A percentile compares a stretch with the other conserved stretches of the same genome.
phyloP scores from a whole-genome alignment of 495 filamentous ascomycete species.

The Neurospora intermedia region DNA sequence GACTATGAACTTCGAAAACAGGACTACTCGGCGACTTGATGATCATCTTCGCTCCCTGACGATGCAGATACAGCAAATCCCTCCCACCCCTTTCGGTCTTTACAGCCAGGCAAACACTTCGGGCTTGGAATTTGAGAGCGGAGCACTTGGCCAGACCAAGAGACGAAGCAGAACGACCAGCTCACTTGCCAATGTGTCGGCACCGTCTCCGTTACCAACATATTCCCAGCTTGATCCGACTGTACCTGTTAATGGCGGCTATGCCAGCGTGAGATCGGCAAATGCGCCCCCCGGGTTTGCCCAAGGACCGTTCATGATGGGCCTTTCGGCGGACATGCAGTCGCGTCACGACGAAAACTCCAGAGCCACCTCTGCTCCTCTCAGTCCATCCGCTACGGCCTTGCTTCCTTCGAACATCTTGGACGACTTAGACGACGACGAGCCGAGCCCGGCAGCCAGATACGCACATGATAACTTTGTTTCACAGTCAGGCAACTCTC shows the following conservation, averaged over 20 bases:
- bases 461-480: conserved; percentile 22
- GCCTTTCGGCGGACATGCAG: conserved; percentile 28
- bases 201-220: conserved; percentile 28
- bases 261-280: conserved; percentile 27
- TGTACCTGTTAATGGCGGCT: conserved; percentile 17
- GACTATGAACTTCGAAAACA: conserved; percentile 23
- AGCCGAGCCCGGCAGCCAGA: conserved; percentile 39
- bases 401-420: conserved; percentile 74
- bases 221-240: conserved; percentile 30
- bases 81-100: conserved; percentile 22
- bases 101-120: conserved; percentile 36
- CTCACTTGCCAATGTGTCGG: conserved; percentile 37
- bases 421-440: conserved; percentile 57
- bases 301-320: conserved; percentile 39
- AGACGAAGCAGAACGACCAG: conserved; percentile 47
- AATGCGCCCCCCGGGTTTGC: conserved; percentile 39
- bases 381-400: conserved; percentile 71
- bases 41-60: conserved; percentile 26
- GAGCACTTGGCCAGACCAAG: conserved; percentile 35
- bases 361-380: conserved; percentile 47
- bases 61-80: conserved; percentile 26
- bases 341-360: conserved; percentile 31
- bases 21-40: conserved; percentile 25
- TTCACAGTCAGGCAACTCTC: conserved; percentile 29
- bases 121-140: conserved; percentile 38